These are phyloP conservation scores for Sporobolomyces phaffii DNA, from an alignment of 768 basidiomycete genomes.

Conservation along the genomic window DNA sequence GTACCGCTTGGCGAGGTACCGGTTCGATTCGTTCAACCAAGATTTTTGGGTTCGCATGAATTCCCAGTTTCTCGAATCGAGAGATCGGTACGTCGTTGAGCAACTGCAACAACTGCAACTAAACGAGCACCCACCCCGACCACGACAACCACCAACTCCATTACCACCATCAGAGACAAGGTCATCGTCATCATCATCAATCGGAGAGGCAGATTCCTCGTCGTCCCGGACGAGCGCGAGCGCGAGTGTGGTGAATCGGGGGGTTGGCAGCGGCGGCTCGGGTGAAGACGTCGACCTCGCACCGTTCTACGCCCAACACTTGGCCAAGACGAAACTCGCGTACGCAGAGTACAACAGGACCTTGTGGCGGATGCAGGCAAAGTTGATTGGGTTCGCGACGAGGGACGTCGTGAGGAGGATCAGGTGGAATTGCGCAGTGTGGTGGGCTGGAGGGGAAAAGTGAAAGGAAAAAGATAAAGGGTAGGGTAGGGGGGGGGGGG, in stretches of 20 bases:
- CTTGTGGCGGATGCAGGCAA: conserved; percentile 33
- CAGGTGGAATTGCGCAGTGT: conserved; percentile 36
- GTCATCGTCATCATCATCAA: too few species aligned
- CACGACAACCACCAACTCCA: too few species aligned
- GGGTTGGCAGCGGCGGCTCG: too few species aligned
- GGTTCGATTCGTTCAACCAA: conserved; percentile 39
- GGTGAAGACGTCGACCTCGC: conserved; percentile 32
- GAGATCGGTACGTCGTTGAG: conserved; percentile 18
- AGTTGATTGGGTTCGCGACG: conserved; percentile 28
- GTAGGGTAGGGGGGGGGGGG: not conserved
- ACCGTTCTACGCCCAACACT: conserved; percentile 26
- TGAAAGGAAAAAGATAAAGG: not conserved
- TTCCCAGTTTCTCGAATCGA: conserved; percentile 25
- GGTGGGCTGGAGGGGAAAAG: conserved; percentile 29
- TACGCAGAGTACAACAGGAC: conserved; percentile 35
- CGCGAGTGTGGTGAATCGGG: too few species aligned
- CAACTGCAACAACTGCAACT: too few species aligned
- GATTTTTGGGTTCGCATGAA: conserved; percentile 38
- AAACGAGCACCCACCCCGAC: too few species aligned
- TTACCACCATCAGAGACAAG: too few species aligned
- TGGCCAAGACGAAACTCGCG: conserved; percentile 8
- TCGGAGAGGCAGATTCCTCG: too few species aligned
- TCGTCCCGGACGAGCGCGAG: too few species aligned
- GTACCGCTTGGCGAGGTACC: conserved; percentile 36
- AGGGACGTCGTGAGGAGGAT: conserved; percentile 23